These are phyloP conservation scores for Eutrema salsugineum DNA, from an alignment of 441 rosid species.

Conservation along the genomic window DNA sequence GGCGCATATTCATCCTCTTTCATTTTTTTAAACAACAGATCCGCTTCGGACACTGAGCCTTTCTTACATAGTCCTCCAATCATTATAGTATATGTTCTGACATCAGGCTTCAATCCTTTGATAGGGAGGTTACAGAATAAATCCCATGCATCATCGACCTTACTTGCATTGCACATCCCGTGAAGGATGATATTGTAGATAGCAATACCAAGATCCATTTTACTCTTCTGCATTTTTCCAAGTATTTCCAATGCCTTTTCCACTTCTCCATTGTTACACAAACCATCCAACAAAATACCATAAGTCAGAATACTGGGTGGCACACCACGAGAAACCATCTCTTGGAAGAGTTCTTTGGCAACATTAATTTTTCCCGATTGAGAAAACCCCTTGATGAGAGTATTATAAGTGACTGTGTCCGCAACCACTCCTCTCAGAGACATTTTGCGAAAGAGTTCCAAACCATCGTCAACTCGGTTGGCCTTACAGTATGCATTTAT, in stretches of 20 bases:
- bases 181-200: slow-evolving; percentile 1
- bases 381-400: slow-evolving; percentile 10
- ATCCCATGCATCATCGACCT: slow-evolving; percentile 12
- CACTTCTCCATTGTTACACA: slow-evolving; percentile 14
- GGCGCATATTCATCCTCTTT: background rate
- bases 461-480: background rate
- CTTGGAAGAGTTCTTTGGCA: slow-evolving; percentile 19
- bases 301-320: background rate
- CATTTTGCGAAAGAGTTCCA: slow-evolving; percentile 1
- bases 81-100: background rate
- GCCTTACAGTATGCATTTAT: slow-evolving; percentile 27
- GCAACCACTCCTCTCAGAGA: background rate
- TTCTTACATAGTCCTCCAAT: slow-evolving; percentile 4
- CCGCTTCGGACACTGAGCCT: slow-evolving; percentile 11
- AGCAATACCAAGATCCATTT: background rate
- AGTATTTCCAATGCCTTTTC: background rate
- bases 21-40: slow-evolving; percentile 11
- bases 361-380: background rate
- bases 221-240: background rate
- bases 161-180: slow-evolving; percentile 23
- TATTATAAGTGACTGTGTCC: background rate
- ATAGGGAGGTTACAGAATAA: background rate
- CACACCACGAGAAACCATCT: slow-evolving; percentile 8
- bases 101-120: slow-evolving; percentile 3
- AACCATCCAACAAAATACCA: slow-evolving; percentile 15